These are phyloP conservation scores for Reticulomyxa filosa DNA, from an alignment of 78 protist species.

Conservation along the genomic window DNA sequence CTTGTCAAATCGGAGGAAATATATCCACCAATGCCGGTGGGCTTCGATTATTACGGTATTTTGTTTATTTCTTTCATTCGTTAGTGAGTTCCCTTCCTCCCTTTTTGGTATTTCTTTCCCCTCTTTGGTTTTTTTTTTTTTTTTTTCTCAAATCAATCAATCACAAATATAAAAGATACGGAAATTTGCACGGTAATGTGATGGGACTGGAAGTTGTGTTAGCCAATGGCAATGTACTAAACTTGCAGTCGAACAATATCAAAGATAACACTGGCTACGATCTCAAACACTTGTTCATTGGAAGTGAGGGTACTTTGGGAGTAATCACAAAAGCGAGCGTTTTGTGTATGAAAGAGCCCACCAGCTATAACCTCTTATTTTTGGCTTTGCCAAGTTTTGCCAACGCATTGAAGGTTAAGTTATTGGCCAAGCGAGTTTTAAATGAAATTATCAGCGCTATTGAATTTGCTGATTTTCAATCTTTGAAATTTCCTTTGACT, in stretches of 20 bases:
- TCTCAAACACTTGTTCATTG: slow-evolving; percentile 77
- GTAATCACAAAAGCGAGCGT: slow-evolving; percentile 49
- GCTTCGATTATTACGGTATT: slow-evolving; percentile 43
- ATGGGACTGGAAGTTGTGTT: slow-evolving; percentile 55
- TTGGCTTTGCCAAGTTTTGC: not conserved
- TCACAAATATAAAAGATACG: slow-evolving; percentile 26
- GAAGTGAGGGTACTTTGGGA: slow-evolving; percentile 89
- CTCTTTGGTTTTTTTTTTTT: no score
- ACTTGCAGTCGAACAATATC: slow-evolving; percentile 22
- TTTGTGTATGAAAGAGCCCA: slow-evolving; percentile 14
- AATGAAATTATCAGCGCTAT: slow-evolving; percentile 46
- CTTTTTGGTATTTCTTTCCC: no score
- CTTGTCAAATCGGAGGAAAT: slow-evolving; percentile 82
- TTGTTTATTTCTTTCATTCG: not conserved
- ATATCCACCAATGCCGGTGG: slow-evolving; percentile 87
- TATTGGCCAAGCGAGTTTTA: slow-evolving; percentile 29
- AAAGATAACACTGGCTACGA: slow-evolving; percentile 83
- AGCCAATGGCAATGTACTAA: slow-evolving; percentile 60
- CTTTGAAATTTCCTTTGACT: not conserved
- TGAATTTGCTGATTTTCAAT: slow-evolving; percentile 2
- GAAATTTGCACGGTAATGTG: slow-evolving; percentile 55
- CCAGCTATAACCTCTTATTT: not conserved
- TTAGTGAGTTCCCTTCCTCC: not conserved
- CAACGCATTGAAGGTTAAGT: not conserved
- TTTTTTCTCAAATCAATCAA: not conserved